phyloP scores from a whole-genome alignment of 306 rosid species.

The Herpetospermum pedunculosum region DNA sequence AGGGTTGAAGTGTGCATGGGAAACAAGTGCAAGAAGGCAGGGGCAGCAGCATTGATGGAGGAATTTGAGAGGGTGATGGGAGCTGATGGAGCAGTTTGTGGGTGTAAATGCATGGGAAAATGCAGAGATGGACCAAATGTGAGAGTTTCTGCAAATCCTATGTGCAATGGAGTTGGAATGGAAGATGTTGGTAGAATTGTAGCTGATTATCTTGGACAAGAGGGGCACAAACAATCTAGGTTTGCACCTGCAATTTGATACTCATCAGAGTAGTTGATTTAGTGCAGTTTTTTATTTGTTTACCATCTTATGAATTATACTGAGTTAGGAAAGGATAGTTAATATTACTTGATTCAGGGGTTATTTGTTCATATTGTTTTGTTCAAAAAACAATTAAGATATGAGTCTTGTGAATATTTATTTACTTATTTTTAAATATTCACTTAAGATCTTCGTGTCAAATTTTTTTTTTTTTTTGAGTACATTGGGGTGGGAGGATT shows the following conservation, averaged over 20 bases:
- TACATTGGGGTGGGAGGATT: no score
- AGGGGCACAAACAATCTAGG: conserved; percentile 11
- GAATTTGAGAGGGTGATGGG: conserved; percentile 55
- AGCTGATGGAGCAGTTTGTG: conserved; percentile 52
- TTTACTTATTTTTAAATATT: no score
- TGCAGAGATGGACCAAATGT: conserved; percentile 83
- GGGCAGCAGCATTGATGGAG: conserved; percentile 46
- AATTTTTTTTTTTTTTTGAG: no score
- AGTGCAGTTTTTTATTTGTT: not conserved
- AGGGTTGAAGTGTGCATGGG: conserved; percentile 95
- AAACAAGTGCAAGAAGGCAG: conserved; percentile 57
- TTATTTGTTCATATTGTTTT: no score
- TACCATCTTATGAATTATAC: not conserved
- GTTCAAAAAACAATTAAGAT: no score
- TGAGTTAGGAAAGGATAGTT: no score
- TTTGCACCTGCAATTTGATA: conserved; percentile 15
- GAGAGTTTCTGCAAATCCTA: conserved; percentile 46
- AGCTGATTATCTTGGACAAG: conserved; percentile 35
- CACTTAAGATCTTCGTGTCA: no score
- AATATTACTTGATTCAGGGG: no score
- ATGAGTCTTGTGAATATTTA: no score
- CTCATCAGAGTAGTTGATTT: not conserved
- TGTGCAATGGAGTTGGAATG: conserved; percentile 64
- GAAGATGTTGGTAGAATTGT: conserved; percentile 64
- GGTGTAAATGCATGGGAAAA: conserved; percentile 89